phyloP scores from a whole-genome alignment of 495 filamentous ascomycete genomes.

The Podospora fimiseda region DNA sequence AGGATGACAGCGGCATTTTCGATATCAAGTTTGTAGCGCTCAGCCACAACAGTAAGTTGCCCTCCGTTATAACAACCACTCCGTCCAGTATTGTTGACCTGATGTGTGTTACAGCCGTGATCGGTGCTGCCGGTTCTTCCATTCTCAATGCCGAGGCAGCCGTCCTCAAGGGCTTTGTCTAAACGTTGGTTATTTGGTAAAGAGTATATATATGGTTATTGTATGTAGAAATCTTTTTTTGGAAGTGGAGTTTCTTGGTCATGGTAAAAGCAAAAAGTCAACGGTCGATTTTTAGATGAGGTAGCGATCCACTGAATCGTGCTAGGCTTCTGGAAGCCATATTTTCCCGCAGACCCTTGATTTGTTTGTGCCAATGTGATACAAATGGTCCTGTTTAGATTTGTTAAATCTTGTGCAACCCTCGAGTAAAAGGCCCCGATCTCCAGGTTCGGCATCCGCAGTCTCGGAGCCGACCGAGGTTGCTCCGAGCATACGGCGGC shows the following conservation, averaged over 20 bases:
- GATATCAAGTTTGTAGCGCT: conserved; percentile 78
- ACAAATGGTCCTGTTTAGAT: too few relatives aligned
- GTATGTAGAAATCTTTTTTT: neutral
- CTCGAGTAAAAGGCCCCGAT: too few relatives aligned
- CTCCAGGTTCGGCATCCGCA: neutral
- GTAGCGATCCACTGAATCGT: neutral
- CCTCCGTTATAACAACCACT: neutral
- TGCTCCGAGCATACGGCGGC: too few relatives aligned
- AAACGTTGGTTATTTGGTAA: conserved; percentile 16
- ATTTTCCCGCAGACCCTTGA: too few relatives aligned
- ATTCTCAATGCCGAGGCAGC: conserved; percentile 94
- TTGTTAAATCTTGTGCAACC: too few relatives aligned
- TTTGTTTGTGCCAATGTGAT: too few relatives aligned
- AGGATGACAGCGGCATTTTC: conserved; percentile 69
- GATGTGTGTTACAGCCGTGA: conserved; percentile 52
- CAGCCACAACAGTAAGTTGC: conserved; percentile 73
- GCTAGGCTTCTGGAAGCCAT: neutral
- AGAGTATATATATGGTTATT: neutral
- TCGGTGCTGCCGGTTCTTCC: conserved; percentile 89
- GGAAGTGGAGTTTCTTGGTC: neutral
- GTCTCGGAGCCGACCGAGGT: neutral
- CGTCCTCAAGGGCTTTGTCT: conserved; percentile 79
- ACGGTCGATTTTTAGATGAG: too few relatives aligned
- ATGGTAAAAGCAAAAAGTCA: too few relatives aligned
- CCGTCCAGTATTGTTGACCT: conserved; percentile 5